A percentile compares a stretch with the other conserved stretches of the same genome.
Conservation (phyloP, 2,329 filamentous ascomycete genomes). For the Aspergillus sp. region DNA sequence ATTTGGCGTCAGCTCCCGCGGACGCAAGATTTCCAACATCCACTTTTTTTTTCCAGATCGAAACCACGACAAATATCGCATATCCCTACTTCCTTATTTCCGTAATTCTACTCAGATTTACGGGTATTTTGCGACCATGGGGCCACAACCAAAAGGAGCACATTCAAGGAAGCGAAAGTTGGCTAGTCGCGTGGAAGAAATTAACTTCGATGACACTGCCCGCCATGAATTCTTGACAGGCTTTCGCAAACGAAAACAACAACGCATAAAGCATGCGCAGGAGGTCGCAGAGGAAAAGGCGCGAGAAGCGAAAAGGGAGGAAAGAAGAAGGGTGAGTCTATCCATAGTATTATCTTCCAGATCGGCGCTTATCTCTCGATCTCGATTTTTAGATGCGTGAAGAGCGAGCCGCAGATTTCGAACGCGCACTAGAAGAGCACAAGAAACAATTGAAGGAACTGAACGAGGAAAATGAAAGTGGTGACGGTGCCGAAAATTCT, state of each 20-base stretch:
- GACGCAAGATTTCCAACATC: conserved; percentile 4
- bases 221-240: conserved; percentile 88
- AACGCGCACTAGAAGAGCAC: conserved; percentile 77
- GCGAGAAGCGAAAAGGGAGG: conserved; percentile 70
- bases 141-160: conserved; percentile 35
- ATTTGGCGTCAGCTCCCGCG: conserved; percentile 19
- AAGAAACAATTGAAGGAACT: conserved; percentile 68
- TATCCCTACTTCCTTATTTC: not conserved
- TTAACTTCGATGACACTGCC: conserved; percentile 77
- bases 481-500: conserved; percentile 25
- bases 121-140: conserved; percentile 39
- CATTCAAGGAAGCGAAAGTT: conserved; percentile 67
- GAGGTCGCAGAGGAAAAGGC: conserved; percentile 76
- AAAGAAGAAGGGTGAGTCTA: conserved; percentile 69
- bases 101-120: not conserved
- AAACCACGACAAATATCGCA: not conserved
- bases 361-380: conserved; percentile 1
- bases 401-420: conserved; percentile 75
- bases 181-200: conserved; percentile 67
- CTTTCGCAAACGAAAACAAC: conserved; percentile 93
- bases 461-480: conserved; percentile 38
- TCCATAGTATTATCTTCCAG: not conserved
- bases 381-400: conserved; percentile 67
- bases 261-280: conserved; percentile 80
- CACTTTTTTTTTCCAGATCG: not conserved